Percentiles rank a stretch among this genome's conserved stretches.
Evolutionary conservation across 2,329 filamentous ascomycete species (phyloP).

Genomic region (Colletotrichum shisoi): DNA sequence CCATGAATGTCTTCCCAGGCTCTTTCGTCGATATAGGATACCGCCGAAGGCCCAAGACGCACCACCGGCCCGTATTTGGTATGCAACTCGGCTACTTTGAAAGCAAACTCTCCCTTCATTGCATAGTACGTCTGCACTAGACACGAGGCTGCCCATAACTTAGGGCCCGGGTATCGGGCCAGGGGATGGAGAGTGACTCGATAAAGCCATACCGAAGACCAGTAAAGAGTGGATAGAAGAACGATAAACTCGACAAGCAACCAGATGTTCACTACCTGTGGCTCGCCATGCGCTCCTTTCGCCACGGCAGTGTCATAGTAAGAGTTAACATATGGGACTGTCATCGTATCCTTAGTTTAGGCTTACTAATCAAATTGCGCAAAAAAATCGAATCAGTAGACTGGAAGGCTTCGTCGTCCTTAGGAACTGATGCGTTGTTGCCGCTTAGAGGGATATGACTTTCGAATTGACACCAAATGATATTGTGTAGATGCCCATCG

Average conservation of each 20-base stretch:
- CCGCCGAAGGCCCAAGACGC: slow-evolving; percentile 11
- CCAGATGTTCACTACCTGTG: too few species aligned
- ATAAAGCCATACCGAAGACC: slow-evolving; percentile 20
- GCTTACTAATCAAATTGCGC: too few species aligned
- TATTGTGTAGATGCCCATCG: too few species aligned
- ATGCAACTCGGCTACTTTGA: slow-evolving; percentile 17
- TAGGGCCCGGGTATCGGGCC: slow-evolving; percentile 47
- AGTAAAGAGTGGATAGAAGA: not conserved
- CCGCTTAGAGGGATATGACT: too few species aligned
- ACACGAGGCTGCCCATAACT: slow-evolving; percentile 45
- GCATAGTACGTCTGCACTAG: slow-evolving; percentile 12
- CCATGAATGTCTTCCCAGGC: slow-evolving; percentile 24
- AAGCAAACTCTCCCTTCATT: slow-evolving; percentile 10
- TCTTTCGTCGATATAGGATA: slow-evolving; percentile 16
- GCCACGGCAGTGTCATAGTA: too few species aligned
- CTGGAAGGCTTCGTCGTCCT: too few species aligned
- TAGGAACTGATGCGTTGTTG: too few species aligned
- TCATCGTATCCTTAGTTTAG: too few species aligned
- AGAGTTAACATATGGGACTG: too few species aligned
- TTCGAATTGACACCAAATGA: too few species aligned
- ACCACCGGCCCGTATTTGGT: slow-evolving; percentile 7
- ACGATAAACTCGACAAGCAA: not conserved
- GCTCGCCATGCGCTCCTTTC: too few species aligned
- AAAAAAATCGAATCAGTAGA: too few species aligned
- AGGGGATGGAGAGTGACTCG: slow-evolving; percentile 41